Evolutionary conservation across 2,329 filamentous ascomycete genomes (phyloP).

Genomic region (Pezicula carpinea): DNA sequence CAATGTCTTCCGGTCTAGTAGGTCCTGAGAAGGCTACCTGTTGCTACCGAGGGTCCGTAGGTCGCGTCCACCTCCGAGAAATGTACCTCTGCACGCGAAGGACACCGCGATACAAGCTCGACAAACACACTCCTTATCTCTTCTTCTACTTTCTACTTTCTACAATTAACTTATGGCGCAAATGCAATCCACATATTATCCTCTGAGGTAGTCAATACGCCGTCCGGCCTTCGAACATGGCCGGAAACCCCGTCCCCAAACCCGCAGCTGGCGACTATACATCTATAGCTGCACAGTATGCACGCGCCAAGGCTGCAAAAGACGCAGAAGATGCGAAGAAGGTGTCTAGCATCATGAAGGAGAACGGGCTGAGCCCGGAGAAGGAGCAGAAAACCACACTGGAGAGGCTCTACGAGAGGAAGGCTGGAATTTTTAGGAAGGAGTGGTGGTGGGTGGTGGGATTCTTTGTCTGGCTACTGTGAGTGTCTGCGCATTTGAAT

Average conservation of each 20-base stretch:
- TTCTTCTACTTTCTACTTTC: too few species aligned
- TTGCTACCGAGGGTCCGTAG: too few species aligned
- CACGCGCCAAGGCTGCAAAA: slow-evolving; percentile 25
- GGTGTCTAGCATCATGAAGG: slow-evolving; percentile 11
- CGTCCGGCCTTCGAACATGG: slow-evolving; percentile 9
- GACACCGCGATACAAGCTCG: too few species aligned
- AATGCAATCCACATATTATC: too few species aligned
- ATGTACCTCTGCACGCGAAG: too few species aligned
- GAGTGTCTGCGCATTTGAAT: slow-evolving; percentile 12
- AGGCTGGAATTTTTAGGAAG: slow-evolving; percentile 18
- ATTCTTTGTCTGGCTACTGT: slow-evolving; percentile 29
- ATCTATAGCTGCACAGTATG: slow-evolving; percentile 27
- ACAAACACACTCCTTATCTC: too few species aligned
- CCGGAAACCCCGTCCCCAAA: slow-evolving; percentile 17
- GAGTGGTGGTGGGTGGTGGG: slow-evolving; percentile 27
- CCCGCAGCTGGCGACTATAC: slow-evolving; percentile 23
- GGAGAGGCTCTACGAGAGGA: slow-evolving; percentile 24
- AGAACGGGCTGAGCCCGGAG: slow-evolving; percentile 2
- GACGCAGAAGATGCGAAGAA: slow-evolving; percentile 21
- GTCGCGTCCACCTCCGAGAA: too few species aligned
- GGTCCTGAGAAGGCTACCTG: too few species aligned
- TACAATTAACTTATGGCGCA: too few species aligned
- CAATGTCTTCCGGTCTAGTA: too few species aligned
- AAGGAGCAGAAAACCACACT: slow-evolving; percentile 19
- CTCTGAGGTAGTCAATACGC: not conserved